These are phyloP conservation scores for Mycena venus DNA, from an alignment of 768 basidiomycete species.

Conservation along the genomic window DNA sequence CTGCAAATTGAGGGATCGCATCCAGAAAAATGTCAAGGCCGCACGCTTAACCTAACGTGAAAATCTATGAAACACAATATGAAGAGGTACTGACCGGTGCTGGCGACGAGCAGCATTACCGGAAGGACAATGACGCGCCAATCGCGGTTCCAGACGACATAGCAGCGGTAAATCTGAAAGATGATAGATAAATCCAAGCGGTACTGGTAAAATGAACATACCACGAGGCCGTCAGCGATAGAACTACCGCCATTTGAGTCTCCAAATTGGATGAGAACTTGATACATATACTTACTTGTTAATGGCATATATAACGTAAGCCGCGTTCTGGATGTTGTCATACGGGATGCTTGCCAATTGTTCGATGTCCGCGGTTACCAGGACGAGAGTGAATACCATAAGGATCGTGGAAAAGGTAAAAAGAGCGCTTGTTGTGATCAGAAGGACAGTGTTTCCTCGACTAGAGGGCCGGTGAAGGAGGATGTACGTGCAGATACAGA, in stretches of 20 bases:
- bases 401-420: slow-evolving; percentile 45
- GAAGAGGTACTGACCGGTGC: slow-evolving; percentile 37
- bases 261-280: neutral
- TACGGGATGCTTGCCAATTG: slow-evolving; percentile 39
- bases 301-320: slow-evolving; percentile 46
- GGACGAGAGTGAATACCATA: slow-evolving; percentile 42
- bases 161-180: slow-evolving; percentile 49
- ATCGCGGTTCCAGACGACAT: slow-evolving; percentile 46
- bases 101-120: slow-evolving; percentile 40
- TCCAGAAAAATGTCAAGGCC: slow-evolving; percentile 40
- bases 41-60: neutral
- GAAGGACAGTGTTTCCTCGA: slow-evolving; percentile 41
- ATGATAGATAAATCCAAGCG: neutral
- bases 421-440: slow-evolving; percentile 42
- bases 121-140: slow-evolving; percentile 44
- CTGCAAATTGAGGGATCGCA: slow-evolving; percentile 43
- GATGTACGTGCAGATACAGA: slow-evolving; percentile 44
- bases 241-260: slow-evolving; percentile 33
- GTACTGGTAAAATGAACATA: slow-evolving; percentile 24
- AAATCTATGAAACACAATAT: neutral
- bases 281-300: slow-evolving; percentile 45
- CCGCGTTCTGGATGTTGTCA: slow-evolving; percentile 40
- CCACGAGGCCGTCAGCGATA: slow-evolving; percentile 46
- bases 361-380: slow-evolving; percentile 42
- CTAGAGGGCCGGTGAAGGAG: slow-evolving; percentile 36